Conservation (phyloP, 2,329 filamentous ascomycete genomes). For the Fusarium palustre region DNA sequence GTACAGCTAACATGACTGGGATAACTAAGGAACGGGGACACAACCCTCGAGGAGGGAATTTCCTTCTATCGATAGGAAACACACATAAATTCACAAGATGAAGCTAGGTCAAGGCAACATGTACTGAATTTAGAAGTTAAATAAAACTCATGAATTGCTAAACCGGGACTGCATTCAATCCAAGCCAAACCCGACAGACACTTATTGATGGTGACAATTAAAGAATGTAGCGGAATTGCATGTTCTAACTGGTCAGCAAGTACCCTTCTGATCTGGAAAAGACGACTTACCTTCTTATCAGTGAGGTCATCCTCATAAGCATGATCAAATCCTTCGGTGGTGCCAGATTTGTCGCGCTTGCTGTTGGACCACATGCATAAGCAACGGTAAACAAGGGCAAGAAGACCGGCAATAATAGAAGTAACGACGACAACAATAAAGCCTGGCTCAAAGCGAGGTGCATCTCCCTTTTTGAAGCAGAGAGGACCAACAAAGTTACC, state of each 20-base stretch:
- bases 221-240: slow-evolving; percentile 39
- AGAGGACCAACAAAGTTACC: slow-evolving; percentile 60
- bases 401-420: slow-evolving; percentile 44
- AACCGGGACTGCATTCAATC: neutral
- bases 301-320: slow-evolving; percentile 66
- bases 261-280: fast-evolving
- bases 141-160: neutral
- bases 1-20: neutral
- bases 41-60: neutral
- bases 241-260: slow-evolving; percentile 21
- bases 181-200: neutral
- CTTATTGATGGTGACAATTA: neutral
- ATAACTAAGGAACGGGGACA: neutral
- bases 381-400: slow-evolving; percentile 58
- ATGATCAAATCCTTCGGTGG: slow-evolving; percentile 62
- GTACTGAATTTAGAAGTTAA: neutral
- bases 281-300: slow-evolving; percentile 50
- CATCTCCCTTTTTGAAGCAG: slow-evolving; percentile 55
- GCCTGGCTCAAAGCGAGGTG: slow-evolving; percentile 54
- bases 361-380: slow-evolving; percentile 59
- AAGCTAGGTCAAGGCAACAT: neutral
- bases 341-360: slow-evolving; percentile 56
- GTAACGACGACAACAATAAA: slow-evolving; percentile 56
- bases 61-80: neutral
- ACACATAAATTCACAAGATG: neutral